These are phyloP conservation scores for Apiotrichum sp. DNA, from an alignment of 1,284 basidiomycete species.

Conservation along the genomic window DNA sequence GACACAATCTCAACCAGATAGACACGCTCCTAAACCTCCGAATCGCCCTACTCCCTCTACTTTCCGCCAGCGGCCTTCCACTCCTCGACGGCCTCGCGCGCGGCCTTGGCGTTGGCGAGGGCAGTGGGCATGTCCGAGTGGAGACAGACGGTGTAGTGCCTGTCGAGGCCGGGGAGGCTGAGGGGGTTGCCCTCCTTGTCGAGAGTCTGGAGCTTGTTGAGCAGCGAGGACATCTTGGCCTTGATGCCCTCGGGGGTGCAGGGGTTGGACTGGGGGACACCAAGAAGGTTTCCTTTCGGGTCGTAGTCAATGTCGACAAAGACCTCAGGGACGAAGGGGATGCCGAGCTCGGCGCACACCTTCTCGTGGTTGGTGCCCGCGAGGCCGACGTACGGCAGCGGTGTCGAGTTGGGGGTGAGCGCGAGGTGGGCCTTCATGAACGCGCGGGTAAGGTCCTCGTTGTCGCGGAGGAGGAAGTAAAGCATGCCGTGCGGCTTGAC, in stretches of 20 bases:
- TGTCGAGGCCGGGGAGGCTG: constrained; percentile 3
- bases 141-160: constrained; percentile 62
- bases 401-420: constrained; percentile 18
- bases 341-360: constrained; percentile 29
- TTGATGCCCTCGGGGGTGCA: constrained; percentile 52
- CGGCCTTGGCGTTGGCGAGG: constrained; percentile 14
- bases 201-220: constrained; percentile 51
- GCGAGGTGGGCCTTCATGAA: constrained; percentile 33
- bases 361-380: constrained; percentile 38
- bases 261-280: constrained; percentile 26
- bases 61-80: constrained; percentile 4
- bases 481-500: constrained; percentile 22
- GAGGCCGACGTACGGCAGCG: constrained; percentile 38
- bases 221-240: constrained; percentile 65
- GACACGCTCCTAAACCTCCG: too few species aligned
- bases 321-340: constrained; percentile 39
- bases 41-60: not conserved
- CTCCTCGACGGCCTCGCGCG: constrained; percentile 5
- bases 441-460: constrained; percentile 28
- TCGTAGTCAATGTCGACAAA: constrained; percentile 38
- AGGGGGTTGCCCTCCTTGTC: constrained; percentile 17
- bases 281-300: constrained; percentile 26
- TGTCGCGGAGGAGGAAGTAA: constrained; percentile 36
- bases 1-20: too few species aligned
- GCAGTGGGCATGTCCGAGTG: constrained; percentile 30